phyloP scores from a whole-genome alignment of 164 flowering plant genomes.

The Annona cherimola region DNA sequence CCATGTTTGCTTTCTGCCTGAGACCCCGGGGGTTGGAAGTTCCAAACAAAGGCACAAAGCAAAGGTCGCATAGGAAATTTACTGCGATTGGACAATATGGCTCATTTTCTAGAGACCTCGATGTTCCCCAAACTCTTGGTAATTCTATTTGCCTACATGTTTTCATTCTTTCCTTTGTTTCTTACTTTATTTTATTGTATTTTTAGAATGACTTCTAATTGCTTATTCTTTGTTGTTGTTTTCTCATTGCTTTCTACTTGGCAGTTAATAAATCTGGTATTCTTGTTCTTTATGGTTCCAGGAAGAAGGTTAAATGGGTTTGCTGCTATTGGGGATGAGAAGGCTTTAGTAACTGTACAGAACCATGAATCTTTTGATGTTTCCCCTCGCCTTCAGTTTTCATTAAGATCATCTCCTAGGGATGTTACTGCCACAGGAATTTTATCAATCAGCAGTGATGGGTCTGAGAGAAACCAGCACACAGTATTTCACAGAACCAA shows the following conservation, averaged over 20 bases:
- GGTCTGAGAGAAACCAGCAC: conserved; percentile 42
- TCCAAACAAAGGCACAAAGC: conserved; percentile 77
- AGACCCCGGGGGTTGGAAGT: conserved; percentile 94
- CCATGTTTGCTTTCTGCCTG: conserved; percentile 94
- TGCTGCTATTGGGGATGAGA: conserved; percentile 52
- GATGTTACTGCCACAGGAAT: conserved; percentile 34
- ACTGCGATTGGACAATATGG: conserved; percentile 42
- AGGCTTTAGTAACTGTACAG: conserved; percentile 22
- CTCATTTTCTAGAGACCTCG: conserved; percentile 45
- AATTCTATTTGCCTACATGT: not conserved
- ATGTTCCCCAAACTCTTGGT: conserved; percentile 49
- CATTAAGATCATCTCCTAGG: conserved; percentile 50
- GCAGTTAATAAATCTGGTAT: not conserved
- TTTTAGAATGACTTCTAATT: not conserved
- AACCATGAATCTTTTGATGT: conserved; percentile 47
- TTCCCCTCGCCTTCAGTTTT: conserved; percentile 43
- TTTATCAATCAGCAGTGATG: conserved; percentile 40
- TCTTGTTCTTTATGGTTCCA: conserved; percentile 19
- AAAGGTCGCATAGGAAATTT: conserved; percentile 70
- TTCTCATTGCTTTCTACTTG: not conserved
- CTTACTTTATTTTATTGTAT: not conserved
- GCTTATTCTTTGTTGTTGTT: not conserved
- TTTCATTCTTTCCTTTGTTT: not conserved
- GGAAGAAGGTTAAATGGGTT: conserved; percentile 66
- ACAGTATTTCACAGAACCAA: conserved; percentile 40